Base-by-base conservation (phyloP, 2,329 filamentous ascomycete genomes). In the Triangularia verruculosa region DNA sequence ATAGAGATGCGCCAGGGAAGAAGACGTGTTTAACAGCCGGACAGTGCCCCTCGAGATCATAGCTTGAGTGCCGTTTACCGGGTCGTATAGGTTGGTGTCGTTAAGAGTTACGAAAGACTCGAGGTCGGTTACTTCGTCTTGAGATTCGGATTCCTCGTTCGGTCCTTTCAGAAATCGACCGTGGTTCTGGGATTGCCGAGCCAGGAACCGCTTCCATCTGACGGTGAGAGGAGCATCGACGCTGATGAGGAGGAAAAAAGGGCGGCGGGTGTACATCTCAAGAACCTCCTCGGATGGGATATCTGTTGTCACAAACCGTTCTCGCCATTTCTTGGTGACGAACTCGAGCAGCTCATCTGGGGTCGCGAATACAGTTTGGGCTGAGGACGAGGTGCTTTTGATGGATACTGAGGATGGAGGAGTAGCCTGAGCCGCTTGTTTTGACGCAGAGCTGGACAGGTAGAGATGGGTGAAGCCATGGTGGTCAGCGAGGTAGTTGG, bases 181-280 rank as follows among this genome's bases (percentile, higher is more conserved):
- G 53, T 28, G 7, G 27, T 12, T 25, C 27, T 32, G 63, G 68
- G 59, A 71, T 67, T 27, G 74, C 71, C 24, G 73, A 63, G 62
- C 22, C 30, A 62, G 51, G 79, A 90, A 93, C 54, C 95, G 89
- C 70, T 85, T 83, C 91, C 92, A 97, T 59, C 95, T 89, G 53
- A 94, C 81, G 57, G 86, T 90, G 54, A 97, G 83, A 1, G 95
- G 95, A 4, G 93, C 94, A 76, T 98, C 94, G 56, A 98, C 88
- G 74, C 92, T 94, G 72, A 99, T 82, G 32, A 98, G 86, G 57
- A 99, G 84, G 81, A 98, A 98, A 80, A 97, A 97, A 0, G 95
- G 95, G 7, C 95, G 86, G 20, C 89, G 84, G 64, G 88, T 79
- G 58, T 97, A 86, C 24, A 87, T 83, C 70, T 97, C 91, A 4